Evolutionary conservation across 108 stramenopile genomes (phyloP), one percentile per base, ranked within the genome.

Genomic region (Nannochloropsis granulata): DNA sequence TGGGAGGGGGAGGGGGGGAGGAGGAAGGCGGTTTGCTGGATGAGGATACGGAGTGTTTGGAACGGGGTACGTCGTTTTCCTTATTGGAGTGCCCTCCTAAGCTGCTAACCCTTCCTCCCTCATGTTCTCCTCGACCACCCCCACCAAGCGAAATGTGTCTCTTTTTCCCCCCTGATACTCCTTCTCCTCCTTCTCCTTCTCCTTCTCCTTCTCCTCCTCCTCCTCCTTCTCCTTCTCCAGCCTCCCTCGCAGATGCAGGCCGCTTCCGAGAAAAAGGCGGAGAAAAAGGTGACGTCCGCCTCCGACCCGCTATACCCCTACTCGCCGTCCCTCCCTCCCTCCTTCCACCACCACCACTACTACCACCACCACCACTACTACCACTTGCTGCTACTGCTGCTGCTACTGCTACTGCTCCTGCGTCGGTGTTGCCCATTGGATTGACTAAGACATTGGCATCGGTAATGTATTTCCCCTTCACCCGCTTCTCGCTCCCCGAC

Each of bases 181-280:
- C 34, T 34, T 25, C 56, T 14, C 25, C 83, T 42, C 84, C 84
- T 23, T 78, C n/a, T 16, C 14, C 78, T 24, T 8, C 78, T 24
- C 78, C 43, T n/a, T 0, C 10, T 83, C 42, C 5, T 21, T n/a
- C 2, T 34, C 34, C 2, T 23, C 83, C 25, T 83, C 43, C 44
- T 83, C 42, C 44, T 83, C 83, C 79, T 83, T 78, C 83, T 83
- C 13, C 43, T 83, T 3, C 83, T 78, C 43, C 78, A 83, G 78
- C 83, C 83, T 83, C 71, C 1, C 23, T 9, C 13, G 46, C 56
- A 13, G 21, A 23, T 21, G 21, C 23, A 23, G 78, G 21, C 23
- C 78, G 78, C 23, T 78, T 78, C 1, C 23, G 78, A 23, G 3
- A 7, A 23, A 21, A 78, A 3, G 23, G 2, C 3, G 78, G 23